Evolutionary conservation across 345 rosid species (phyloP).

Genomic region (Citrus glauca): DNA sequence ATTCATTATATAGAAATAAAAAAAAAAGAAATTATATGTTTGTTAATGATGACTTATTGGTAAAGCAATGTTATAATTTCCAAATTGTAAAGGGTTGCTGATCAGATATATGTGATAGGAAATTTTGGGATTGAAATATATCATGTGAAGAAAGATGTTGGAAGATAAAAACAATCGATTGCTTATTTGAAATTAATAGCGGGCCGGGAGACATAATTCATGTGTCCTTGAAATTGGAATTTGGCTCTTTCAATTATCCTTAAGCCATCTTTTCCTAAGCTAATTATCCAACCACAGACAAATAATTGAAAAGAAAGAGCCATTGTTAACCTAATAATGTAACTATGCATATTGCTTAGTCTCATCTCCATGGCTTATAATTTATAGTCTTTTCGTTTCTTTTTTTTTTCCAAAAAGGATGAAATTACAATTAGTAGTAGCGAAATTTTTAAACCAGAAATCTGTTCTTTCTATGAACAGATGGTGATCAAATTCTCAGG

Average conservation of each 20-base stretch:
- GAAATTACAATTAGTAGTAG: too few species aligned
- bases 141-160: constrained; percentile 21
- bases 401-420: neutral
- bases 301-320: constrained; percentile 25
- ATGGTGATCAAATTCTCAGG: too few species aligned
- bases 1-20: neutral
- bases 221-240: constrained; percentile 27
- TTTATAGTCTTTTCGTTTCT: too few species aligned
- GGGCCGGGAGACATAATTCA: constrained; percentile 22
- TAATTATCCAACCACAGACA: constrained; percentile 21
- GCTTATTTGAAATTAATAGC: constrained; percentile 26
- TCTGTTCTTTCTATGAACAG: too few species aligned
- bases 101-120: constrained; percentile 9
- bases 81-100: neutral
- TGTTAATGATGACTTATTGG: constrained; percentile 7
- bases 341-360: neutral
- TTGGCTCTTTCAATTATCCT: constrained; percentile 1
- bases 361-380: too few species aligned
- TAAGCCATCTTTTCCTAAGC: constrained; percentile 8
- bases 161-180: constrained; percentile 18
- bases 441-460: too few species aligned
- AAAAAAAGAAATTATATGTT: neutral
- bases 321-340: constrained; percentile 7
- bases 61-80: constrained; percentile 12
- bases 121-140: constrained; percentile 14